phyloP scores from a whole-genome alignment of 768 basidiomycete species.

The Coprinopsis sp. region DNA sequence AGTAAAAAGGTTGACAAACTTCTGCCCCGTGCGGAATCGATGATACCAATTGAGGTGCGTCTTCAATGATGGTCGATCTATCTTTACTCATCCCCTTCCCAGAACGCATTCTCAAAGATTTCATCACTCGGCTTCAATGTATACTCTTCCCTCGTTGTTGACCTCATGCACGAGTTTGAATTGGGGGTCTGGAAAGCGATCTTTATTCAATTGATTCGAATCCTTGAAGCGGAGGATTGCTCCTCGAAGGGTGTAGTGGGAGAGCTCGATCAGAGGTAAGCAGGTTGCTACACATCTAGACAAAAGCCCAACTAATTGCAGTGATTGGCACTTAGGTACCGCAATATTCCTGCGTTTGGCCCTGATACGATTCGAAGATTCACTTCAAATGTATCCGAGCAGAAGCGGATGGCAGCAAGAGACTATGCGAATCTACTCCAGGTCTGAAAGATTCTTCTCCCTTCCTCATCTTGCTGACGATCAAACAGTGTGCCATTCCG shows the following conservation, averaged over 20 bases:
- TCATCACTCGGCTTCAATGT: not conserved
- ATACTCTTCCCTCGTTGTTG: not conserved
- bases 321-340: constrained; percentile 8
- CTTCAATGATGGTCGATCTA: not conserved
- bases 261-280: constrained; percentile 22
- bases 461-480: not conserved
- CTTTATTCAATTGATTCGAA: constrained; percentile 30
- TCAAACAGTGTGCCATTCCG: constrained; percentile 5
- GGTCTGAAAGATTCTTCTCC: constrained; percentile 12
- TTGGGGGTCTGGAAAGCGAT: constrained; percentile 30
- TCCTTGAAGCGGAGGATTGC: constrained; percentile 18
- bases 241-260: constrained; percentile 14
- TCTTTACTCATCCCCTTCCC: not conserved
- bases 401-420: constrained; percentile 23
- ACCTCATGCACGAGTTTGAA: not conserved
- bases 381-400: constrained; percentile 19
- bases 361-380: constrained; percentile 22
- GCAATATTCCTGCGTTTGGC: constrained; percentile 14
- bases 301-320: too few relatives aligned
- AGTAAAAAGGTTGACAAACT: not conserved
- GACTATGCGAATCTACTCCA: constrained; percentile 33
- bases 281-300: not conserved
- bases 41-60: not conserved
- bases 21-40: too few relatives aligned
- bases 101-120: not conserved